A percentile compares a stretch with the other conserved stretches of the same genome.
Evolutionary conservation across 2,329 filamentous ascomycete species (phyloP).

Genomic region (Colletotrichum sansevieriae): DNA sequence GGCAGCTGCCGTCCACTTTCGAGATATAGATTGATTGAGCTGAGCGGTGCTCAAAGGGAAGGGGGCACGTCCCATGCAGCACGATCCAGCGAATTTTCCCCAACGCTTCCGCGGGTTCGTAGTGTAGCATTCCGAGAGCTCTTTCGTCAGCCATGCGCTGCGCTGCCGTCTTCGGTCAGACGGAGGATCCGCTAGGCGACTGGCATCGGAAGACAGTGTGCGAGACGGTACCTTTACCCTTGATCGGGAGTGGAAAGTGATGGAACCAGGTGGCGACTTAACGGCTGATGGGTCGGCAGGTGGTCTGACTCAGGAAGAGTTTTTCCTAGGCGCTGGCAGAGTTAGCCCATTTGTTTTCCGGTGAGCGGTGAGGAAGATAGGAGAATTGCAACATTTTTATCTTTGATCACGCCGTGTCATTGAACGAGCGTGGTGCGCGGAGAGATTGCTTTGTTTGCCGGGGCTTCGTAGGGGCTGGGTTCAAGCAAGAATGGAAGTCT

Average conservation of each 20-base stretch:
- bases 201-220: slow-evolving; percentile 29
- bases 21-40: slow-evolving; percentile 7
- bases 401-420: background rate
- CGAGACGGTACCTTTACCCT: background rate
- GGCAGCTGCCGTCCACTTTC: slow-evolving; percentile 12
- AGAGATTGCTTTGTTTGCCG: slow-evolving; percentile 28
- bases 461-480: slow-evolving; percentile 4
- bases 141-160: slow-evolving; percentile 15
- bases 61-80: slow-evolving; percentile 13
- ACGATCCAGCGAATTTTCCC: slow-evolving; percentile 23
- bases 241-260: slow-evolving; percentile 6
- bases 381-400: background rate
- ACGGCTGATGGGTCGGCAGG: slow-evolving; percentile 3
- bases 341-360: slow-evolving; percentile 2
- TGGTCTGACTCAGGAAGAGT: slow-evolving; percentile 23
- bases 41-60: slow-evolving; percentile 1
- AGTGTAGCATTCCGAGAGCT: slow-evolving; percentile 29
- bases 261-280: slow-evolving; percentile 28
- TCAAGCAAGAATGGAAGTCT: background rate
- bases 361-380: slow-evolving; percentile 18
- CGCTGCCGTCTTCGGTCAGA: slow-evolving; percentile 15
- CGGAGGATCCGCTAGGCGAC: slow-evolving; percentile 7
- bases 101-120: slow-evolving; percentile 23
- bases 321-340: slow-evolving; percentile 7
- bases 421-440: slow-evolving; percentile 28